Evolutionary conservation across 2,329 filamentous ascomycete species (phyloP).

Genomic region (Trichoderma simmonsii): DNA sequence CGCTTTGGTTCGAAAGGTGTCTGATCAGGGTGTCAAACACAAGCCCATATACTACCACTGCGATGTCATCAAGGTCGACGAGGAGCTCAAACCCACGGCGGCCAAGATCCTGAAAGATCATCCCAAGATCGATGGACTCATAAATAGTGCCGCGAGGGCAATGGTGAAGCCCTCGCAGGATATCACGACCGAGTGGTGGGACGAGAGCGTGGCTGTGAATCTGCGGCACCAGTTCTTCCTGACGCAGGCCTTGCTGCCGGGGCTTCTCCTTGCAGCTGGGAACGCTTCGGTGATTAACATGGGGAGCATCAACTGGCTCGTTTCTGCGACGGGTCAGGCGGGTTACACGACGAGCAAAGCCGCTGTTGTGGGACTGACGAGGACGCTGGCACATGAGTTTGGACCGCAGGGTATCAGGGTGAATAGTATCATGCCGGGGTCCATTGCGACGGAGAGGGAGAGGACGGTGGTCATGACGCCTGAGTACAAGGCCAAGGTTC

Average conservation of each 20-base stretch:
- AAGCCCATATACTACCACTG: slow-evolving; percentile 41
- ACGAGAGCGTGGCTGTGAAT: slow-evolving; percentile 43
- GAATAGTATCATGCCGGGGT: slow-evolving; percentile 49
- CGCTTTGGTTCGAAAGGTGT: slow-evolving; percentile 29
- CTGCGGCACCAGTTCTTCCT: slow-evolving; percentile 58
- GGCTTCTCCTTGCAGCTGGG: slow-evolving; percentile 43
- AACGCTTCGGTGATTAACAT: slow-evolving; percentile 41
- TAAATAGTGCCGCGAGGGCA: slow-evolving; percentile 73
- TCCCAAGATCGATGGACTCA: slow-evolving; percentile 64
- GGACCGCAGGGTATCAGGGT: slow-evolving; percentile 45
- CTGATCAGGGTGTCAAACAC: slow-evolving; percentile 19
- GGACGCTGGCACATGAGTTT: slow-evolving; percentile 53
- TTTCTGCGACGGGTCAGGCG: slow-evolving; percentile 43
- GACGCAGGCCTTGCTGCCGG: slow-evolving; percentile 64
- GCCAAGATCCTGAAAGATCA: slow-evolving; percentile 30
- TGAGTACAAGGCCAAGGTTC: slow-evolving; percentile 38
- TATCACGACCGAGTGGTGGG: slow-evolving; percentile 42
- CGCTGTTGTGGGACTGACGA: slow-evolving; percentile 53
- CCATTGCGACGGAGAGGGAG: slow-evolving; percentile 46
- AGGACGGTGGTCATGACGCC: slow-evolving; percentile 42
- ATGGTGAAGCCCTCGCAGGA: slow-evolving; percentile 28
- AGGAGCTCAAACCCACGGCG: slow-evolving; percentile 33
- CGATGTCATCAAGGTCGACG: slow-evolving; percentile 39
- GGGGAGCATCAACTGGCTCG: slow-evolving; percentile 48
- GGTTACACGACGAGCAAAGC: slow-evolving; percentile 53